phyloP scores from a whole-genome alignment of 352 stramenopile genomes.

The Phytophthora fragariaefolia region DNA sequence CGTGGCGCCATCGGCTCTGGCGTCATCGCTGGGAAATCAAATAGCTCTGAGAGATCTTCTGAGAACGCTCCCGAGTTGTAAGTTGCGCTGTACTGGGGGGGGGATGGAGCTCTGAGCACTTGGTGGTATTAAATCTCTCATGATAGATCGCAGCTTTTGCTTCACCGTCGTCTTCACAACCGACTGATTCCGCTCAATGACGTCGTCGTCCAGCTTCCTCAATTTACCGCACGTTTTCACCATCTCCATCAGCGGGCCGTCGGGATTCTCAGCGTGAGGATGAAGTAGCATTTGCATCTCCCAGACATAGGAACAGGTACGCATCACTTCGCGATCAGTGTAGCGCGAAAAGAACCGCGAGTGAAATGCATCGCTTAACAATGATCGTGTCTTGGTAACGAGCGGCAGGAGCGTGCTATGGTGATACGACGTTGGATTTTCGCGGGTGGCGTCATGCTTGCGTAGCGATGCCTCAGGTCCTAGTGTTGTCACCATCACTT shows the following conservation, averaged over 20 bases:
- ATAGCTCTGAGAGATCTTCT: no score
- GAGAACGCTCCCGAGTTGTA: no score
- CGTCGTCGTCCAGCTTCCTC: background rate
- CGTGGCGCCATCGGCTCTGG: no score
- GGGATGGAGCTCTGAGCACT: no score
- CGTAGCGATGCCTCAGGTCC: background rate
- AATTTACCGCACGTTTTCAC: slow-evolving; percentile 5
- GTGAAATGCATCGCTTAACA: slow-evolving; percentile 5
- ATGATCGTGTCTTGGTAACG: background rate
- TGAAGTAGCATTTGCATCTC: slow-evolving; percentile 18
- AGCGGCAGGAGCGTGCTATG: background rate
- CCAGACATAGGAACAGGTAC: slow-evolving; percentile 2
- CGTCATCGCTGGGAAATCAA: no score
- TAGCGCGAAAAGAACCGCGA: slow-evolving; percentile 9
- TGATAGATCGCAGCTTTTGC: background rate
- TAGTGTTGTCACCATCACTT: slow-evolving; percentile 3
- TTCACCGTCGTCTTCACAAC: slow-evolving; percentile 8
- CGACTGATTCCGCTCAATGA: slow-evolving; percentile 10
- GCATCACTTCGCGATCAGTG: slow-evolving; percentile 16
- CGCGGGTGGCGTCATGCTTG: background rate
- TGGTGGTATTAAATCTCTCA: no score
- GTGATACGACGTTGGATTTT: slow-evolving; percentile 5
- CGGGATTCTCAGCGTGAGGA: background rate
- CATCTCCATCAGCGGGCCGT: slow-evolving; percentile 5
- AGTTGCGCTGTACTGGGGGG: no score